Percentiles rank a stretch among this genome's conserved stretches.
Conservation (phyloP, 2,329 filamentous ascomycete genomes). For the Ophiostoma montium region DNA sequence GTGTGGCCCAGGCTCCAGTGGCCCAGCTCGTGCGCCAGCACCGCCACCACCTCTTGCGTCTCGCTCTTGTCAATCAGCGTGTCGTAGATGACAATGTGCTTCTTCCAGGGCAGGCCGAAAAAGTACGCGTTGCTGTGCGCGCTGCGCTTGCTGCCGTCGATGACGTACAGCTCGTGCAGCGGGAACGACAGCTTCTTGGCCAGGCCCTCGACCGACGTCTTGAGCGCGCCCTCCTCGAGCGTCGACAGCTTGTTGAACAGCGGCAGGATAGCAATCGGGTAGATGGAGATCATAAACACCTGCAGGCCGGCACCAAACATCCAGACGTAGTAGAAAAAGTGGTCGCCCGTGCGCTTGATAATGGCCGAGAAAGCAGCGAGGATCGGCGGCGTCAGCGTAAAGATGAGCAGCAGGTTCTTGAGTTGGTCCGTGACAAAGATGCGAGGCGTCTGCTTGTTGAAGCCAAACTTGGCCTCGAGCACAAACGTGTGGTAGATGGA, state of each 20-base stretch:
- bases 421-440: slow-evolving; percentile 82
- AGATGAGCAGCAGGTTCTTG: slow-evolving; percentile 73
- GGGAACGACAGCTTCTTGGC: slow-evolving; percentile 80
- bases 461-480: slow-evolving; percentile 90
- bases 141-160: slow-evolving; percentile 79
- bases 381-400: slow-evolving; percentile 72
- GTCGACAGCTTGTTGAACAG: slow-evolving; percentile 98
- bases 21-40: slow-evolving; percentile 87
- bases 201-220: slow-evolving; percentile 73
- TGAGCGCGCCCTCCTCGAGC: slow-evolving; percentile 72
- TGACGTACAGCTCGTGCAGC: slow-evolving; percentile 83
- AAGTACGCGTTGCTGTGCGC: slow-evolving; percentile 87
- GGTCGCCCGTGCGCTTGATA: slow-evolving; percentile 80
- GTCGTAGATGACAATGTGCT: slow-evolving; percentile 99
- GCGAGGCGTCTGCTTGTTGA: slow-evolving; percentile 92
- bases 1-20: slow-evolving; percentile 97
- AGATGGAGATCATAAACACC: slow-evolving; percentile 89
- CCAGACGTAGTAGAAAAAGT: slow-evolving; percentile 98
- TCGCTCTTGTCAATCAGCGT: slow-evolving; percentile 93
- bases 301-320: slow-evolving; percentile 80
- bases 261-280: slow-evolving; percentile 84
- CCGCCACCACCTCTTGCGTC: slow-evolving; percentile 82
- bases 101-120: slow-evolving; percentile 97
- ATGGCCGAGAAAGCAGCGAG: slow-evolving; percentile 88
- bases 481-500: slow-evolving; percentile 92